phyloP scores from a whole-genome alignment of 768 basidiomycete genomes.

The Termitomyces eurrhizus region DNA sequence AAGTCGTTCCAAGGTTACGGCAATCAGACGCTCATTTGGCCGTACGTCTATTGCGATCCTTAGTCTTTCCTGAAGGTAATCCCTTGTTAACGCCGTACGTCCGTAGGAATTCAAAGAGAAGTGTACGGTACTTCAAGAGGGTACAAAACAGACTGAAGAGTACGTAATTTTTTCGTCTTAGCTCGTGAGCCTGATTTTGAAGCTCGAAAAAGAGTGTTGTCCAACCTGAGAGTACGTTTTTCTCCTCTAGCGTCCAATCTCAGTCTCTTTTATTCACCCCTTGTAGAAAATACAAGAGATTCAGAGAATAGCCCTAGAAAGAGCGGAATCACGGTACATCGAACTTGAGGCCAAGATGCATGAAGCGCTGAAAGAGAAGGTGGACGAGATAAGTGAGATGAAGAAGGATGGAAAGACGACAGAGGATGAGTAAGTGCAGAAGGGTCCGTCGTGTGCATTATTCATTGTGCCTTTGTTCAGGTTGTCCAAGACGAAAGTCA shows the following conservation, averaged over 20 bases:
- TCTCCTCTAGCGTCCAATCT: background rate
- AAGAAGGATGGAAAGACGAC: background rate
- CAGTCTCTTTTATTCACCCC: background rate
- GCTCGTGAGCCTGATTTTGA: background rate
- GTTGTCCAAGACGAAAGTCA: background rate
- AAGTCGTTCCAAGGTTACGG: no score
- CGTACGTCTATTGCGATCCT: no score
- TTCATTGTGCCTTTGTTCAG: background rate
- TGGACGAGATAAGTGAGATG: background rate
- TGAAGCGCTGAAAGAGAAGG: background rate
- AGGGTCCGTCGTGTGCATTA: background rate
- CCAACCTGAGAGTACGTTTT: background rate
- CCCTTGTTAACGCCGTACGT: background rate
- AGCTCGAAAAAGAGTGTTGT: background rate
- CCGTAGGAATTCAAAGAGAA: background rate
- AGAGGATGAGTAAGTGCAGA: background rate
- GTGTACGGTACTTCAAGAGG: background rate
- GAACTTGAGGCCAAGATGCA: conserved; percentile 1
- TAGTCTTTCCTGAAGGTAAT: background rate
- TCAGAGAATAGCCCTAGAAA: background rate
- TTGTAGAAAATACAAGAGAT: background rate
- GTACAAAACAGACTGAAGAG: background rate
- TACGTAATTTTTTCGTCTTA: background rate
- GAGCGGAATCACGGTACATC: background rate
- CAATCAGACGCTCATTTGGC: no score